Base-by-base conservation (phyloP, 805 yeast genomes). In the Ascoidea tarda region DNA sequence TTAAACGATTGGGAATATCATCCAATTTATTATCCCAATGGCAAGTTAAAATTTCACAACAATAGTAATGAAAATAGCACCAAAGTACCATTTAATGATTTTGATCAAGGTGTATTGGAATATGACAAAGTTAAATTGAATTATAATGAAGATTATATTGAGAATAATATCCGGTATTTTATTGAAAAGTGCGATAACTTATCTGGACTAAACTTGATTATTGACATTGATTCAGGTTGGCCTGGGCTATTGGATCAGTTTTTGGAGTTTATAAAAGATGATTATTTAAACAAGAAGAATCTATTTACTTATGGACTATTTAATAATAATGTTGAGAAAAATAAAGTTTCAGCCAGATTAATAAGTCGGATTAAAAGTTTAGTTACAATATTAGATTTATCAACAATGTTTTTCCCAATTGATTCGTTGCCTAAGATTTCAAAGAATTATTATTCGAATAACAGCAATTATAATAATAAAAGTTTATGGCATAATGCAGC, bases 201-300 rank as follows among this genome's bases (percentile, higher is more conserved):
- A 16, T 77, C 75, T 52, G 96, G 96, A 0, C 54, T 93, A 6
- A 85, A 84, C 58, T 50, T 87, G 0, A 60, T 82, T 2, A 76
- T 84, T 0, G 96, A 89, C 51, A 58, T 82, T 3, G 95, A 87
- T 61, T 73, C 79, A 28, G 85, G 84, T 0, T 91, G 98, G 98
- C 84, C 88, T 50, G 96, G 96, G 0, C 79, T 85, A 59, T 65
- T 86, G 5, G 63, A 67, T 46, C 71, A 72, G 49, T 58, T 81
- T 56, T 54, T 89, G 31, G 59, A 67, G n/a, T 75, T 72, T 6
- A 50, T 89, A 16, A 71, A 77, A 52, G 96, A 90, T 62, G 95
- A 87, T 59, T 82, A 76, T 59, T 69, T 82, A 14, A 28, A 44
- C 5, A 74, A 82, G 1, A 80, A 79, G 59, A 61, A 65, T 1